Percentiles rank a stretch among this genome's conserved stretches.
Conservation (phyloP, 2,329 filamentous ascomycete species). For the Ophiostoma novo-ulmi region DNA sequence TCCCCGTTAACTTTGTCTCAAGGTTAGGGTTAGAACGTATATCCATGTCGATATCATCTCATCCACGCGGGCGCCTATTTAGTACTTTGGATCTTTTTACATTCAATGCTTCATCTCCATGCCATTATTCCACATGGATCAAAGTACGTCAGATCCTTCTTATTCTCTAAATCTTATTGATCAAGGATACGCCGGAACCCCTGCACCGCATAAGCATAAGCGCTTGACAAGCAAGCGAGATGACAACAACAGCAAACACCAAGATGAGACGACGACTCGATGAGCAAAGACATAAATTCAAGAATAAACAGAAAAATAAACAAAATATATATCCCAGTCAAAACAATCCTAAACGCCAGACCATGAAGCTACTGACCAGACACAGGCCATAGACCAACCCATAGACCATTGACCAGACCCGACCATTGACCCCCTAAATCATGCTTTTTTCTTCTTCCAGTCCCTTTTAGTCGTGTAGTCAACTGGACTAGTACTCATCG, state of each 20-base stretch:
- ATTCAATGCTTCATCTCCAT: background rate
- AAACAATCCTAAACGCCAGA: constrained; percentile 10
- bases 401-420: background rate
- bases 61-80: constrained; percentile 7
- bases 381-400: background rate
- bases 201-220: constrained; percentile 8
- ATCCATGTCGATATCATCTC: background rate
- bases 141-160: background rate
- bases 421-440: constrained; percentile 7
- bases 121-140: background rate
- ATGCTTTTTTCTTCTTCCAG: constrained; percentile 2
- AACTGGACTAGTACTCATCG: constrained; percentile 16
- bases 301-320: background rate
- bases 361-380: constrained; percentile 7
- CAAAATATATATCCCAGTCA: background rate
- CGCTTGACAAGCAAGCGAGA: background rate
- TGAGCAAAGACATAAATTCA: background rate
- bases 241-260: background rate
- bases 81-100: background rate
- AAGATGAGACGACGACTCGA: background rate
- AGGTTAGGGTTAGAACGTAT: background rate
- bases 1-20: background rate
- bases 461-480: background rate
- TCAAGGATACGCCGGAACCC: background rate
- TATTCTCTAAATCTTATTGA: background rate